Percentiles rank a stretch among this genome's conserved stretches.
Conservation (phyloP, 768 basidiomycete genomes). For the Trametes villosa region DNA sequence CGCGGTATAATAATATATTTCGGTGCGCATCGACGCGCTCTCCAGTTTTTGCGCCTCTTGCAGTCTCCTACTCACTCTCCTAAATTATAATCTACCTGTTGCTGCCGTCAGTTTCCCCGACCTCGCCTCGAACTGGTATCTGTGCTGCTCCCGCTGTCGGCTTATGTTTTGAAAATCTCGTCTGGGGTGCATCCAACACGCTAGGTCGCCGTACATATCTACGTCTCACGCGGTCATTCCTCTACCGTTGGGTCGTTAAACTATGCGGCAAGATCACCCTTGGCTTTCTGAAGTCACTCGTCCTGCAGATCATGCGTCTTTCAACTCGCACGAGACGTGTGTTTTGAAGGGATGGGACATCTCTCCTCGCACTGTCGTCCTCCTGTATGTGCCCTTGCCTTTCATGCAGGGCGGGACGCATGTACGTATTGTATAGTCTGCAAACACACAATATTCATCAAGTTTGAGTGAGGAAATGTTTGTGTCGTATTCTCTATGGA, state of each 20-base stretch:
- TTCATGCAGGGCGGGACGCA: too few relatives aligned
- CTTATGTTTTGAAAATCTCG: background rate
- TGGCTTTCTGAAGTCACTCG: constrained; percentile 34
- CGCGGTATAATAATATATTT: too few relatives aligned
- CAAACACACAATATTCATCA: too few relatives aligned
- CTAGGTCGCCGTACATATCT: constrained; percentile 21
- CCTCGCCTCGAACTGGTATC: background rate
- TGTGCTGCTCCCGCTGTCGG: background rate
- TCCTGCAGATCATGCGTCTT: constrained; percentile 63
- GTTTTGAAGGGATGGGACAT: constrained; percentile 48
- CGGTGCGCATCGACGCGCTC: too few relatives aligned
- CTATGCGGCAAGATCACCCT: constrained; percentile 57
- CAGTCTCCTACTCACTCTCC: too few relatives aligned
- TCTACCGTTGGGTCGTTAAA: constrained; percentile 67
- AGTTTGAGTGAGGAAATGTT: background rate
- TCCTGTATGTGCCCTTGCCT: background rate
- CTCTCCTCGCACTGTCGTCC: background rate
- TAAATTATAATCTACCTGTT: too few relatives aligned
- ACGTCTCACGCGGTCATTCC: constrained; percentile 40
- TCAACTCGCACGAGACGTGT: constrained; percentile 41
- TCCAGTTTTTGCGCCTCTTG: too few relatives aligned
- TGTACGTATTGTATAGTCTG: too few relatives aligned
- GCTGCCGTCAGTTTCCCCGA: too few relatives aligned
- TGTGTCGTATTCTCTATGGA: background rate
- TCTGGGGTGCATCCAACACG: too few relatives aligned